phyloP scores from a whole-genome alignment of 139 green algal genomes.

The Micractinium sp. region DNA sequence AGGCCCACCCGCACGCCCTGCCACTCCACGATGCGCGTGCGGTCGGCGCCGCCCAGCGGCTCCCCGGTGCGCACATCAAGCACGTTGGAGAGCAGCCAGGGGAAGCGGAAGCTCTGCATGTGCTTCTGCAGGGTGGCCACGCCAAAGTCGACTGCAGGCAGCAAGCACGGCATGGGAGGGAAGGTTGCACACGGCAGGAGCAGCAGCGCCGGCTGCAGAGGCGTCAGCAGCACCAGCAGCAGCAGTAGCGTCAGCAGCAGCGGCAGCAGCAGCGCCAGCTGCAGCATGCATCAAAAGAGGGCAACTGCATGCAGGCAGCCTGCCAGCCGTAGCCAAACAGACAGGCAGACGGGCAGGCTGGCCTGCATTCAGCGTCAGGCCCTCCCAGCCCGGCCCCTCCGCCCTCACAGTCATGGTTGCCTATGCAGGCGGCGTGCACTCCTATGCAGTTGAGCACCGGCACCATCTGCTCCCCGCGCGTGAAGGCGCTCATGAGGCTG shows the following conservation, averaged over 20 bases:
- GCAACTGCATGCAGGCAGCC: not conserved
- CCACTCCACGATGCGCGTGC: conserved; percentile 41
- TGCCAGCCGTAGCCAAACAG: not conserved
- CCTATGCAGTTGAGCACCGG: conserved; percentile 76
- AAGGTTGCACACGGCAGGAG: not conserved
- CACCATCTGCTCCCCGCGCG: conserved; percentile 79
- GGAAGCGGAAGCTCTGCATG: conserved; percentile 67
- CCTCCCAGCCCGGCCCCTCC: too few species aligned
- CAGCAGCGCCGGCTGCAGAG: not conserved
- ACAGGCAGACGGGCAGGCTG: not conserved
- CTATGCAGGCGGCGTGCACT: conserved; percentile 51
- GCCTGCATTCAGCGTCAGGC: not conserved
- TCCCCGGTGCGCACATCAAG: conserved; percentile 62
- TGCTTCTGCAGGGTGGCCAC: conserved; percentile 63
- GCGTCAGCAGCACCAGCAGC: too few species aligned
- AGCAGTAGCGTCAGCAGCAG: not conserved
- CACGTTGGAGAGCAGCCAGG: conserved; percentile 85
- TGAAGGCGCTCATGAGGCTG: conserved; percentile 74
- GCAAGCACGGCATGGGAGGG: not conserved
- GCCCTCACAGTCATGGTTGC: conserved; percentile 30
- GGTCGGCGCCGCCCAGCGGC: conserved; percentile 44
- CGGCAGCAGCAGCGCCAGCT: not conserved
- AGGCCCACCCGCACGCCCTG: conserved; percentile 66
- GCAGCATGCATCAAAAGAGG: not conserved
- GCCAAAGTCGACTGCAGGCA: conserved; percentile 46